Evolutionary conservation across 2,329 filamentous ascomycete species (phyloP).

Genomic region (Botrytis sinoallii): DNA sequence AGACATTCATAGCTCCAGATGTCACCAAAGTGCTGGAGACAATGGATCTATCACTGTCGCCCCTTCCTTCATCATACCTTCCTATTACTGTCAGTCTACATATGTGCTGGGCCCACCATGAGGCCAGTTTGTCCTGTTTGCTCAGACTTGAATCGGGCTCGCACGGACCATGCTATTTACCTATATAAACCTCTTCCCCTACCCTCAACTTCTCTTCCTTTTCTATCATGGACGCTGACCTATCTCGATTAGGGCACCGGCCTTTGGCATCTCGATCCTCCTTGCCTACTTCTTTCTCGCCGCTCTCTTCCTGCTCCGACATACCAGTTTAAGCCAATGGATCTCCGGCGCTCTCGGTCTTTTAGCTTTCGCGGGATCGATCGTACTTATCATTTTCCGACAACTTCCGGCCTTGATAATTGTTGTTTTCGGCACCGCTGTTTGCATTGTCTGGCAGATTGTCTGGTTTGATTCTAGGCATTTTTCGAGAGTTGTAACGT

Average conservation of each 20-base stretch:
- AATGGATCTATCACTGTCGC: not conserved
- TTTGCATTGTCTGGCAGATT: not conserved
- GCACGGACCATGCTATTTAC: not conserved
- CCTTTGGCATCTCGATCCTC: not conserved
- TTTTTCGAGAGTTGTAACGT: not conserved
- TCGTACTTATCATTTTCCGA: not conserved
- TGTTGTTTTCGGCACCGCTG: not conserved
- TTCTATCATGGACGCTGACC: not conserved
- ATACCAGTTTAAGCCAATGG: not conserved
- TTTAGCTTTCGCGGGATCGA: not conserved
- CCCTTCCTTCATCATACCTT: not conserved
- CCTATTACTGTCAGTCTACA: not conserved
- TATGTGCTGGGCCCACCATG: not conserved
- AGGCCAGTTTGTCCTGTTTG: not conserved
- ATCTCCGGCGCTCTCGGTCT: not conserved
- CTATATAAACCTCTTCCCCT: not conserved
- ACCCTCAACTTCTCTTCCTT: not conserved
- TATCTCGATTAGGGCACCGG: not conserved
- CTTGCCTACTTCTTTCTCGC: not conserved
- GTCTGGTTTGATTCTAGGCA: not conserved
- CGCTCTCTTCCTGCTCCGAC: not conserved
- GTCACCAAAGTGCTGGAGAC: not conserved
- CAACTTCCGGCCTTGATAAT: not conserved
- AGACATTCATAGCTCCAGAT: not conserved
- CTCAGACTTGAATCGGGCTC: not conserved